Evolutionary conservation across 805 yeast genomes (phyloP).

Genomic region (Komagataella ulmi): DNA sequence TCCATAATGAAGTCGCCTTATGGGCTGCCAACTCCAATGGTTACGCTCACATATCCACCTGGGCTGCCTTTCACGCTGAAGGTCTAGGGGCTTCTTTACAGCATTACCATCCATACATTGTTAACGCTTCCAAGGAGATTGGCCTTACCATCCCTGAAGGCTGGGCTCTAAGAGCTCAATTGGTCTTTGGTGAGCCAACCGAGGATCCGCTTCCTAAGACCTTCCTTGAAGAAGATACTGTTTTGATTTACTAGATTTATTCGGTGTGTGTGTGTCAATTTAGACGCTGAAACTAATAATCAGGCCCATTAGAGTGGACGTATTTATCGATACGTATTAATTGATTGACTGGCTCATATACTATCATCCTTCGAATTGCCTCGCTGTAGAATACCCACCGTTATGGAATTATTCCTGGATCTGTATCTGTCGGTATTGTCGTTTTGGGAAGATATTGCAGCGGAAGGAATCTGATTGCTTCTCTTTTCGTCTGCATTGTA

Average conservation of each 20-base stretch:
- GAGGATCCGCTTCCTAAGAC: slow-evolving; percentile 21
- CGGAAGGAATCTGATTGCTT: background rate
- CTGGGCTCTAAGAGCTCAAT: slow-evolving; percentile 34
- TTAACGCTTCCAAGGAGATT: slow-evolving; percentile 19
- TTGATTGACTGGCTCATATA: background rate
- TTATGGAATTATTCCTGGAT: slow-evolving; percentile 6
- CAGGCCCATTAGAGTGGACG: background rate
- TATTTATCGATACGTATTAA: background rate
- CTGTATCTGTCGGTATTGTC: background rate
- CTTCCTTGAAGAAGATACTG: slow-evolving; percentile 19
- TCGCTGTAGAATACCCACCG: slow-evolving; percentile 2
- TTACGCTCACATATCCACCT: slow-evolving; percentile 34
- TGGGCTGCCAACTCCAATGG: slow-evolving; percentile 35
- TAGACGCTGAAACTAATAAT: too few species aligned
- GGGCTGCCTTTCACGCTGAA: slow-evolving; percentile 31
- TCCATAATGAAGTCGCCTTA: slow-evolving; percentile 29
- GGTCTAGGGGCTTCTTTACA: slow-evolving; percentile 39
- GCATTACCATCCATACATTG: slow-evolving; percentile 34
- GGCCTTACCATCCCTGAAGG: slow-evolving; percentile 22
- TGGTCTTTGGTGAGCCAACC: slow-evolving; percentile 33
- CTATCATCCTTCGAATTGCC: slow-evolving; percentile 17
- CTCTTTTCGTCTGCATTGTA: slow-evolving; percentile 16
- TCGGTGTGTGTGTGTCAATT: background rate
- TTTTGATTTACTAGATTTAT: background rate
- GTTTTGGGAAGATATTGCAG: background rate